Conservation (phyloP, 2,329 filamentous ascomycete species). For the Bipolaris gigantea region DNA sequence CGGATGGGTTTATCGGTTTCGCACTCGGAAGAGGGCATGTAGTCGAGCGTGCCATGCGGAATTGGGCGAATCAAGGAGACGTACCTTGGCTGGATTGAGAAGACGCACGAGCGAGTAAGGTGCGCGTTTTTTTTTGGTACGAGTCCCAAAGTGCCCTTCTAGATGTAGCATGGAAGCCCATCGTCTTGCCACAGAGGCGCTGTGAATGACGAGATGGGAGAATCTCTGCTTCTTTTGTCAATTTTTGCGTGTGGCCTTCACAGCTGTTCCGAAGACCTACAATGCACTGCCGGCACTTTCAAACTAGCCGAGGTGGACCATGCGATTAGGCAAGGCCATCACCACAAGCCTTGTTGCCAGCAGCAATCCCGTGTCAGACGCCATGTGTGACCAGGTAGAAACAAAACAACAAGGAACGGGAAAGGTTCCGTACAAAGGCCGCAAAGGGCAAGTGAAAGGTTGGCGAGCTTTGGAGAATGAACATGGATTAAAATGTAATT, state of each 20-base stretch:
- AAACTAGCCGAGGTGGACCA: not conserved
- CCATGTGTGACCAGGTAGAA: not conserved
- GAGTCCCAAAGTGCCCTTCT: no score
- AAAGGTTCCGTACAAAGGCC: not conserved
- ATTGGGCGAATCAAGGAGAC: not conserved
- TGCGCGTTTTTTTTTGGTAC: not conserved
- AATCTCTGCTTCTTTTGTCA: not conserved
- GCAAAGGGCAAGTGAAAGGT: not conserved
- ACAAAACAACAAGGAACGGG: not conserved
- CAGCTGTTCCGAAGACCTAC: not conserved
- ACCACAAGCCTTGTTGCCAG: not conserved
- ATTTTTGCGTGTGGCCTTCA: not conserved
- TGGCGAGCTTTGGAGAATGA: not conserved
- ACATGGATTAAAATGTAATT: slow-evolving; percentile 2
- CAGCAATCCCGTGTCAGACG: not conserved
- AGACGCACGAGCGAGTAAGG: not conserved
- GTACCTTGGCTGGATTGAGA: not conserved
- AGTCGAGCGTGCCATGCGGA: not conserved
- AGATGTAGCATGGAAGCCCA: no score
- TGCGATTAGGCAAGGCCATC: not conserved
- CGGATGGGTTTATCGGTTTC: not conserved
- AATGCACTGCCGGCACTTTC: not conserved
- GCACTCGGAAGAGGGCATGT: not conserved
- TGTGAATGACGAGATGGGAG: no score
- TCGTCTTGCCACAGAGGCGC: no score